Evolutionary conservation across 2,329 filamentous ascomycete species (phyloP).

Genomic region (Aureobasidium zeae): DNA sequence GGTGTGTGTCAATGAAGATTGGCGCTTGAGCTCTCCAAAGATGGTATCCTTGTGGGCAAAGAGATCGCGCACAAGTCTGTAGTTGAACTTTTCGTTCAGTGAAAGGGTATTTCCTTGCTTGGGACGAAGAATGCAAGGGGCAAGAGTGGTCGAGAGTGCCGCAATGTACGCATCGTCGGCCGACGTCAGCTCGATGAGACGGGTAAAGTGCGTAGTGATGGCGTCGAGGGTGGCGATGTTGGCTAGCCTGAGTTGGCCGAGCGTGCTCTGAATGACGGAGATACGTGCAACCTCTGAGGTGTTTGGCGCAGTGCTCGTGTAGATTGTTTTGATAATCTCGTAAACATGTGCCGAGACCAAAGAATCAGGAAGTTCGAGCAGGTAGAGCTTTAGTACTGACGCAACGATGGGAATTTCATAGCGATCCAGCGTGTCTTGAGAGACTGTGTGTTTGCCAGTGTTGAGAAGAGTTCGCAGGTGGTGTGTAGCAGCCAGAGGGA

Average conservation of each 20-base stretch:
- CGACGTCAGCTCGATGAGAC: conserved; percentile 90
- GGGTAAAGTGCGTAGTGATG: conserved; percentile 95
- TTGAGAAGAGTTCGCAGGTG: conserved; percentile 76
- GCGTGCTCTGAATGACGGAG: conserved; percentile 86
- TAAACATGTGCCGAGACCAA: conserved; percentile 96
- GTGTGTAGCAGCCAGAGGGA: conserved; percentile 76
- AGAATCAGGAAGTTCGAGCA: conserved; percentile 94
- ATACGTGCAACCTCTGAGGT: conserved; percentile 69
- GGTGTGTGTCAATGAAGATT: conserved; percentile 61
- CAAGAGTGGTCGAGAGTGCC: conserved; percentile 62
- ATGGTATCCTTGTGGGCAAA: conserved; percentile 92
- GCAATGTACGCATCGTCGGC: conserved; percentile 80
- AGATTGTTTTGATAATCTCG: conserved; percentile 96
- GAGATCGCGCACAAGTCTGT: conserved; percentile 81
- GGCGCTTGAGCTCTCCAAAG: conserved; percentile 91
- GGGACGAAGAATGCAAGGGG: conserved; percentile 80
- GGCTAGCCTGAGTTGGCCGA: conserved; percentile 85
- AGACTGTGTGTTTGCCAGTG: conserved; percentile 64
- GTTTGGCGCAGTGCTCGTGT: conserved; percentile 70
- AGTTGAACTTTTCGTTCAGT: conserved; percentile 89
- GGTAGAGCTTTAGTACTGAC: conserved; percentile 83
- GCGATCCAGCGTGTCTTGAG: conserved; percentile 66
- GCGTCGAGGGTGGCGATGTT: conserved; percentile 99
- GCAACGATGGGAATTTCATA: conserved; percentile 94
- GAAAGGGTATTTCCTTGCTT: conserved; percentile 81